Percentiles rank a stretch among this genome's conserved stretches.
phyloP scores from a whole-genome alignment of 345 rosid genomes.

The Linum lewisii region DNA sequence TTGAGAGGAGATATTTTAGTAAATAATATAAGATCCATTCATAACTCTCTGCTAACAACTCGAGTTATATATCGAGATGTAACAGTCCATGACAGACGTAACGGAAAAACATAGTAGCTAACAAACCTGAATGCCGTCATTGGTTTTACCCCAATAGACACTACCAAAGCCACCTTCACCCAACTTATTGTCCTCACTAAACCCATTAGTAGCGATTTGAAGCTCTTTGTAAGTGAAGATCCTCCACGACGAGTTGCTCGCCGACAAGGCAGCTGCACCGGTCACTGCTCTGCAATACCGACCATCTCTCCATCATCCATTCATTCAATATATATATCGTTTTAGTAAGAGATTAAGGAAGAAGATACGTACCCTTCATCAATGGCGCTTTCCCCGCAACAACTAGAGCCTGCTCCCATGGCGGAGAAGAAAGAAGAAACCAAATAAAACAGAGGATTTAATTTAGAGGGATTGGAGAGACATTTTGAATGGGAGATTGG shows the following conservation, averaged over 20 bases:
- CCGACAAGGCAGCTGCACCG: conserved; percentile 13
- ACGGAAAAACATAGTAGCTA: background rate
- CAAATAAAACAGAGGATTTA: background rate
- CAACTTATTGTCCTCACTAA: conserved; percentile 48
- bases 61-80: too few relatives aligned
- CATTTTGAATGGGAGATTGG: background rate
- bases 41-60: too few relatives aligned
- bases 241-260: conserved; percentile 39
- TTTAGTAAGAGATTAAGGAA: background rate
- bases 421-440: background rate
- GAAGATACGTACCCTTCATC: conserved; percentile 34
- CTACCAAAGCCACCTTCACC: conserved; percentile 45
- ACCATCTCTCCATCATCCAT: background rate
- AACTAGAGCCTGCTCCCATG: conserved; percentile 50
- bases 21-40: too few relatives aligned
- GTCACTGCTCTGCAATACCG: too few relatives aligned
- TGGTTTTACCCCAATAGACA: conserved; percentile 66
- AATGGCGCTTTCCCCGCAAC: conserved; percentile 34
- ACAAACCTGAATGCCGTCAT: conserved; percentile 50
- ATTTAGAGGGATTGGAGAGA: background rate
- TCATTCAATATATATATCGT: too few relatives aligned
- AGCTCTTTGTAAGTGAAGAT: conserved; percentile 62
- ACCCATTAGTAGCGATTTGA: conserved; percentile 55
- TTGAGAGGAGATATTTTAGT: too few relatives aligned
- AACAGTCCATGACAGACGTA: too few relatives aligned